These are phyloP conservation scores for Geotrichum australiense DNA, from an alignment of 1,139 yeast genomes.

Conservation along the genomic window DNA sequence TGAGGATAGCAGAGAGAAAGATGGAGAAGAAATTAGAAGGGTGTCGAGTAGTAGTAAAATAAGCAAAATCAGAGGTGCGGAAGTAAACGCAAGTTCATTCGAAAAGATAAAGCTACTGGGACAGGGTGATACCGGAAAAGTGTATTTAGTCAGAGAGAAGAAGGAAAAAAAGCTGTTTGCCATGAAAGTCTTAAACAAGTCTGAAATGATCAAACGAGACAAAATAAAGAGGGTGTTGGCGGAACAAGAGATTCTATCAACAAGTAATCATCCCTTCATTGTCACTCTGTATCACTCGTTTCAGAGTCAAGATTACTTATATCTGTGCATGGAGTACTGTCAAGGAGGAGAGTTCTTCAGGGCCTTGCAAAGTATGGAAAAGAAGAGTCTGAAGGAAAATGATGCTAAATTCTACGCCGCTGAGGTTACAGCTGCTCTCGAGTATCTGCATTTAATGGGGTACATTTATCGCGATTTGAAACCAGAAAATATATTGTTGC, in stretches of 20 bases:
- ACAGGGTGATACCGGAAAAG: conserved; percentile 97
- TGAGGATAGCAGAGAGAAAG: conserved; percentile 41
- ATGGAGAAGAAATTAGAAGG: conserved; percentile 32
- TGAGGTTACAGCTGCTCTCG: conserved; percentile 97
- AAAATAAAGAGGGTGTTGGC: conserved; percentile 92
- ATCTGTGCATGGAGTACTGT: conserved; percentile 96
- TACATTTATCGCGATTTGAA: conserved; percentile 91
- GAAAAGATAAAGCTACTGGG: conserved; percentile 85
- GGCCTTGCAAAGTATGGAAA: conserved; percentile 84
- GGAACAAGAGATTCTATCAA: conserved; percentile 92
- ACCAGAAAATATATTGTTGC: conserved; percentile 88
- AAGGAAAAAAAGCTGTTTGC: conserved; percentile 71
- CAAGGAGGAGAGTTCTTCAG: conserved; percentile 99
- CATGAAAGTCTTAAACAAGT: conserved; percentile 81
- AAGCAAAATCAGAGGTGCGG: conserved; percentile 64
- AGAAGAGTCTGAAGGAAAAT: conserved; percentile 78
- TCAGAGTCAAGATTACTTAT: conserved; percentile 84
- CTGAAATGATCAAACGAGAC: conserved; percentile 92
- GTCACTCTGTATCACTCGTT: conserved; percentile 94
- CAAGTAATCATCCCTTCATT: conserved; percentile 93
- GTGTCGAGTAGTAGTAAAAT: conserved; percentile 46
- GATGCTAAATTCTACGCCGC: conserved; percentile 95
- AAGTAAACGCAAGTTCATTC: conserved; percentile 80
- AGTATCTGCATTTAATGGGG: conserved; percentile 92
- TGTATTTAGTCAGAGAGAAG: conserved; percentile 81